These are phyloP conservation scores for Xylariomycetidae sp. DNA, from an alignment of 2,329 filamentous ascomycete genomes.

Conservation along the genomic window DNA sequence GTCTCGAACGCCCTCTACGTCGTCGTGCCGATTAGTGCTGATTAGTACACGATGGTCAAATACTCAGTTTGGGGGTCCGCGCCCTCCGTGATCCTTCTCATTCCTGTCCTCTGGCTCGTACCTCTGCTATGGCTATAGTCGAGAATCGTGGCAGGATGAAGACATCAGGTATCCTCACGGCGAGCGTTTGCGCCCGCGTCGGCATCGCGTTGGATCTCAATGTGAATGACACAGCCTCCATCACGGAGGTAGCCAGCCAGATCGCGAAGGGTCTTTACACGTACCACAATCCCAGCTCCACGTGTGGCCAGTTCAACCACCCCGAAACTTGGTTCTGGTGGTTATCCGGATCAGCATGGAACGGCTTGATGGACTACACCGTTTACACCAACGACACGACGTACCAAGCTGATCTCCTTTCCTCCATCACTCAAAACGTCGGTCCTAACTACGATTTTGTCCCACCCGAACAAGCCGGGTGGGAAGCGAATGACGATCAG, in stretches of 20 bases:
- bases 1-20: too few relatives aligned
- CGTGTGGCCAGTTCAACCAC: slow-evolving; percentile 28
- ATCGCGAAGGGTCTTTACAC: slow-evolving; percentile 25
- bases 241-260: slow-evolving; percentile 19
- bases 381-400: slow-evolving; percentile 20
- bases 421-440: slow-evolving; percentile 16
- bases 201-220: slow-evolving; percentile 19
- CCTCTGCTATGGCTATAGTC: too few relatives aligned
- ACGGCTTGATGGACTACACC: slow-evolving; percentile 21
- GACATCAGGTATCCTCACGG: too few relatives aligned
- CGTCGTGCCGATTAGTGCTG: too few relatives aligned
- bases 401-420: slow-evolving; percentile 18
- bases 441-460: slow-evolving; percentile 20
- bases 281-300: slow-evolving; percentile 25
- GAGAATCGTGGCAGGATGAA: too few relatives aligned
- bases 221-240: slow-evolving; percentile 16
- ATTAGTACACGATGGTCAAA: too few relatives aligned
- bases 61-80: too few relatives aligned
- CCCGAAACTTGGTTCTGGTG: slow-evolving; percentile 31
- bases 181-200: slow-evolving; percentile 10
- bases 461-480: slow-evolving; percentile 15
- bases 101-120: too few relatives aligned
- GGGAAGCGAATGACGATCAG: slow-evolving; percentile 43
- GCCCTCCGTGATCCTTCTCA: too few relatives aligned
- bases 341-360: slow-evolving; percentile 27